Percentiles rank a stretch among this genome's conserved stretches.
These are phyloP conservation scores for Yamadazyma sp. DNA, from an alignment of 805 yeast species.

Conservation along the genomic window DNA sequence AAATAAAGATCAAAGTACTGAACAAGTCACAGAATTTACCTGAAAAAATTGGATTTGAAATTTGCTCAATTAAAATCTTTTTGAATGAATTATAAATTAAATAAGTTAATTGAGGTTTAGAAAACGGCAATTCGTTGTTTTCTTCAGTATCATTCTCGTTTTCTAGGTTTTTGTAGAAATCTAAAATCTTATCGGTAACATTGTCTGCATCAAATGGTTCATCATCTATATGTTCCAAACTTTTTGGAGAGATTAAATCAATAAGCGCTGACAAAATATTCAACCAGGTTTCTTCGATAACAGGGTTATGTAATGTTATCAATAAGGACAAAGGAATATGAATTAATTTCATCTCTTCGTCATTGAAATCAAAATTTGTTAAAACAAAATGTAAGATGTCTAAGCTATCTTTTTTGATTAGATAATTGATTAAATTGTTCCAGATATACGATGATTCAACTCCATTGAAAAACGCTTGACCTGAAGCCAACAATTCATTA, in stretches of 20 bases:
- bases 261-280: conserved; percentile 42
- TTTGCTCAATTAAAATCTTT: conserved; percentile 15
- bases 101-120: conserved; percentile 13
- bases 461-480: conserved; percentile 75
- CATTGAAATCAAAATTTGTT: conserved; percentile 67
- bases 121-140: conserved; percentile 13
- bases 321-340: conserved; percentile 75
- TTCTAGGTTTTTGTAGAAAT: conserved; percentile 2
- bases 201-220: background rate
- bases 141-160: conserved; percentile 5
- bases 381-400: conserved; percentile 57
- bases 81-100: conserved; percentile 18
- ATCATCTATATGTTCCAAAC: conserved; percentile 28
- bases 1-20: conserved; percentile 17
- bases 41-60: conserved; percentile 15
- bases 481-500: conserved; percentile 27
- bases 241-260: conserved; percentile 60
- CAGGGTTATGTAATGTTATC: conserved; percentile 32
- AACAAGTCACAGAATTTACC: conserved; percentile 18
- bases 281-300: conserved; percentile 28
- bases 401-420: conserved; percentile 40
- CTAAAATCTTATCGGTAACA: background rate
- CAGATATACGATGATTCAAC: conserved; percentile 81
- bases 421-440: conserved; percentile 47
- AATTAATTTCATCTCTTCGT: conserved; percentile 77